phyloP scores from a whole-genome alignment of 2,329 filamentous ascomycete species.

The Acrocalymma vagum region DNA sequence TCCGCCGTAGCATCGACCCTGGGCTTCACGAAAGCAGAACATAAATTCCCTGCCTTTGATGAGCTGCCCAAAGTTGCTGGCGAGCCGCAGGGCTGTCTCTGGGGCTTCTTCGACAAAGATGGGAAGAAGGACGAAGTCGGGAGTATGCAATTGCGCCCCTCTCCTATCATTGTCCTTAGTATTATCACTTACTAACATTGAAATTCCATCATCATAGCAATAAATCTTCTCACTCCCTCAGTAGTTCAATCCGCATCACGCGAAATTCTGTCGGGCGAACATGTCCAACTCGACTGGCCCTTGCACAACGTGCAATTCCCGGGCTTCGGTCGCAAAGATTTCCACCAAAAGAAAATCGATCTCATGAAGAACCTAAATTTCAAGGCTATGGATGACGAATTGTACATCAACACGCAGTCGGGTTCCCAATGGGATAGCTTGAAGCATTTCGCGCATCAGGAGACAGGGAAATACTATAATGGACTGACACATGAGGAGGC shows the following conservation, averaged over 20 bases:
- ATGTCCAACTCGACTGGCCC: conserved; percentile 64
- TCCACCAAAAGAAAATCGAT: conserved; percentile 60
- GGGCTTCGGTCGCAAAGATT: conserved; percentile 61
- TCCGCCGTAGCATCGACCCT: conserved; percentile 17
- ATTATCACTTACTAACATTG: neutral
- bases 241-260: conserved; percentile 59
- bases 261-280: conserved; percentile 61
- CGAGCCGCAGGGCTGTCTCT: conserved; percentile 43
- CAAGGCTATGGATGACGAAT: conserved; percentile 38
- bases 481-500: conserved; percentile 40
- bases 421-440: conserved; percentile 47
- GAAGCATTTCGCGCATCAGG: conserved; percentile 46
- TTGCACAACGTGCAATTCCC: conserved; percentile 65
- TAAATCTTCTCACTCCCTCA: conserved; percentile 59
- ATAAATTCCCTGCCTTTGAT: conserved; percentile 42
- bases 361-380: conserved; percentile 44
- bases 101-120: conserved; percentile 45
- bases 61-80: conserved; percentile 39
- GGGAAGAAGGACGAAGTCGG: conserved; percentile 61
- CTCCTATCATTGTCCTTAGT: too few species aligned
- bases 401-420: conserved; percentile 43
- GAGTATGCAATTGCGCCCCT: conserved; percentile 50
- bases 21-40: conserved; percentile 15
- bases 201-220: conserved; percentile 16
- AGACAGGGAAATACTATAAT: conserved; percentile 37